These are phyloP conservation scores for Pichia sp. DNA, from an alignment of 1,139 yeast genomes.

Conservation along the genomic window DNA sequence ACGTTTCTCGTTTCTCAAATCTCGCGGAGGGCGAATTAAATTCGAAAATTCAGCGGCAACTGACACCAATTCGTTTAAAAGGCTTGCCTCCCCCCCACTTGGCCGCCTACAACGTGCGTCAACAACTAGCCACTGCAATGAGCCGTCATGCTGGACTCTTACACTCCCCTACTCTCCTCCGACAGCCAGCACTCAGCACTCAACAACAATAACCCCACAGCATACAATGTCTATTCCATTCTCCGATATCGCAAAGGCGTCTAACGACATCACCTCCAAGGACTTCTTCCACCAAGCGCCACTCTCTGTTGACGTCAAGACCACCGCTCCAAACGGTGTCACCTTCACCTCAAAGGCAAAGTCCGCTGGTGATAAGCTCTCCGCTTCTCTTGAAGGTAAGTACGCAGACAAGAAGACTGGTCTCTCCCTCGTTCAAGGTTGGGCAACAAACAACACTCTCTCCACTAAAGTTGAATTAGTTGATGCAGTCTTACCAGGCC, in stretches of 20 bases:
- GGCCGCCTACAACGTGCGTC: too few relatives aligned
- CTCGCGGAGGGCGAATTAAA: too few relatives aligned
- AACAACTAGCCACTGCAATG: too few relatives aligned
- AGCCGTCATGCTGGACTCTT: too few relatives aligned
- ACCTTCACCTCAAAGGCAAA: conserved; percentile 93
- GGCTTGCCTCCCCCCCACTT: background rate
- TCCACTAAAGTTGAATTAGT: conserved; percentile 91
- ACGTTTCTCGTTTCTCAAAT: too few relatives aligned
- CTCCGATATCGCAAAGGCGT: conserved; percentile 84
- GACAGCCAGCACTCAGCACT: background rate
- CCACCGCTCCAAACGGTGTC: conserved; percentile 95
- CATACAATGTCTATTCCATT: conserved; percentile 59
- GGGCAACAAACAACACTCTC: conserved; percentile 91
- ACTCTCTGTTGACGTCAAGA: conserved; percentile 82
- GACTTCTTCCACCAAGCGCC: conserved; percentile 92
- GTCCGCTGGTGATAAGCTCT: conserved; percentile 66
- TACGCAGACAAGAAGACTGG: conserved; percentile 93
- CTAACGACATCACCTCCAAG: conserved; percentile 82
- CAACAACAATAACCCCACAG: too few relatives aligned
- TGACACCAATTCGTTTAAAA: too few relatives aligned
- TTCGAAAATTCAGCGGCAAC: too few relatives aligned
- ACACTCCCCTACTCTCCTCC: background rate
- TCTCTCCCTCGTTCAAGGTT: conserved; percentile 90
- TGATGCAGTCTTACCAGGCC: conserved; percentile 91
- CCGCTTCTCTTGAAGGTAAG: conserved; percentile 89